phyloP scores from a whole-genome alignment of 2,329 filamentous ascomycete genomes.

The Chrysoporthe austroafricana region DNA sequence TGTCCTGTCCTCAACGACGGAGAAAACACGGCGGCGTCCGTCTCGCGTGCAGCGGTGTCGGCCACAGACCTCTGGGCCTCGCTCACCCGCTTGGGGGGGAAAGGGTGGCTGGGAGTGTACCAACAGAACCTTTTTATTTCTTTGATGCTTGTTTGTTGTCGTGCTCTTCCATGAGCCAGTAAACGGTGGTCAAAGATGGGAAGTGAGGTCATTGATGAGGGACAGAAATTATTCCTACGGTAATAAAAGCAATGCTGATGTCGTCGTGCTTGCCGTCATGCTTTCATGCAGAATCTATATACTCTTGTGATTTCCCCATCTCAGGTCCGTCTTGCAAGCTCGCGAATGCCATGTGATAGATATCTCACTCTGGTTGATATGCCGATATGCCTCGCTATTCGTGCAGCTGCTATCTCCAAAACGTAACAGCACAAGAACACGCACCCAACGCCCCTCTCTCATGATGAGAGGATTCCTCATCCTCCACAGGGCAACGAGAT shows the following conservation, averaged over 20 bases:
- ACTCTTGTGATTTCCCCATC: not conserved
- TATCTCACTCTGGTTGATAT: not conserved
- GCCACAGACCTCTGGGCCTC: not conserved
- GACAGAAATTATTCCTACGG: slow-evolving; percentile 15
- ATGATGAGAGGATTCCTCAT: slow-evolving; percentile 27
- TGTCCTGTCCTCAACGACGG: not conserved
- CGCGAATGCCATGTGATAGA: not conserved
- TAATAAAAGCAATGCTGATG: slow-evolving; percentile 26
- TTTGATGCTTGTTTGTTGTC: slow-evolving; percentile 17
- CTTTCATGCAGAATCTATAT: slow-evolving; percentile 1
- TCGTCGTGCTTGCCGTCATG: slow-evolving; percentile 13
- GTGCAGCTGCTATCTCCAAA: not conserved
- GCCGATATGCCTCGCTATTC: not conserved
- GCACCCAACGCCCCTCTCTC: slow-evolving; percentile 18
- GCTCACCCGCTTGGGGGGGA: too few species aligned
- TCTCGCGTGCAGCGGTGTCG: not conserved
- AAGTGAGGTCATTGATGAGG: slow-evolving; percentile 11
- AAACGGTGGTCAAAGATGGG: slow-evolving; percentile 10
- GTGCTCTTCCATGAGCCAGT: slow-evolving; percentile 7
- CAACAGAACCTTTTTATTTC: slow-evolving; percentile 16
- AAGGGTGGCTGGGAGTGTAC: slow-evolving; percentile 18
- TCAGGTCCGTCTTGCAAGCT: not conserved
- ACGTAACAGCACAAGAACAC: not conserved
- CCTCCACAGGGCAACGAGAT: slow-evolving; percentile 14
- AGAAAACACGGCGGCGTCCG: not conserved